Evolutionary conservation across 495 filamentous ascomycete genomes (phyloP).

Genomic region (Penicillium flavigenum): DNA sequence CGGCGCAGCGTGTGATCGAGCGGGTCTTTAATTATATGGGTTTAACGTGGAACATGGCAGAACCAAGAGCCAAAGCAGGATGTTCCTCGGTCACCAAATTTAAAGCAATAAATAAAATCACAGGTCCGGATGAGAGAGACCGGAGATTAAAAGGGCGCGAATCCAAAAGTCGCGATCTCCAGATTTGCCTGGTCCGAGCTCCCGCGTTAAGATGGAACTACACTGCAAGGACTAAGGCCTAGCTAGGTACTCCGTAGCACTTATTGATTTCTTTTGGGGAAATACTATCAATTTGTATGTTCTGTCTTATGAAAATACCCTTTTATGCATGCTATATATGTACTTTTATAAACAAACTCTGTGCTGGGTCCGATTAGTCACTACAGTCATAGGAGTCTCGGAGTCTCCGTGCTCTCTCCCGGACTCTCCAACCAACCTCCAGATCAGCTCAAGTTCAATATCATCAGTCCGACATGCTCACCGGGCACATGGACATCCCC

Average conservation of each 20-base stretch:
- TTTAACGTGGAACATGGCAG: conserved; percentile 2
- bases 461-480: no score
- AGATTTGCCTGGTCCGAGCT: conserved; percentile 44
- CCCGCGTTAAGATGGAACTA: conserved; percentile 9
- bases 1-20: neutral
- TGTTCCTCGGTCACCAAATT: no score
- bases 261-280: neutral
- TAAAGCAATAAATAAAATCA: neutral
- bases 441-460: no score
- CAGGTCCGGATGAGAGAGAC: conserved; percentile 9
- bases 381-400: no score
- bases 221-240: neutral
- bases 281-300: neutral
- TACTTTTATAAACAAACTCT: neutral
- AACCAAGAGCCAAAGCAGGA: no score
- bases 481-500: no score
- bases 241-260: neutral
- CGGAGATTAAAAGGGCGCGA: conserved; percentile 28
- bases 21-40: neutral
- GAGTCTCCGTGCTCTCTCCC: no score
- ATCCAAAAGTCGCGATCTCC: conserved; percentile 47
- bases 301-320: neutral
- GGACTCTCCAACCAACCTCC: no score
- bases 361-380: no score
- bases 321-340: neutral